A percentile compares a stretch with the other conserved stretches of the same genome.
These are phyloP conservation scores for Cryptococcus sp. DNA, from an alignment of 1,284 basidiomycete genomes.

Conservation along the genomic window DNA sequence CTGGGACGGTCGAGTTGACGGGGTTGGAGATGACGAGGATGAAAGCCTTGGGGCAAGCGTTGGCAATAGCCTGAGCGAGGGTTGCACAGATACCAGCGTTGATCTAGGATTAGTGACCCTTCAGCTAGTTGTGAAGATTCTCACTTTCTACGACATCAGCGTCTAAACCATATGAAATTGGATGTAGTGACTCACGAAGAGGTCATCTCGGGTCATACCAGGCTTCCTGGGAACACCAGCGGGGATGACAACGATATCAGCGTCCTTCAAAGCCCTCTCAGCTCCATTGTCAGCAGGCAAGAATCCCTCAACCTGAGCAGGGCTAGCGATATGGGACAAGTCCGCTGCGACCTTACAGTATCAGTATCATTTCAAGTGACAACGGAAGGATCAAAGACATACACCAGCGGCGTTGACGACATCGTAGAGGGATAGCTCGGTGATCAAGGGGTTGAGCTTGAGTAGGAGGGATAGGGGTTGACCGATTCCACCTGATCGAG, in stretches of 20 bases:
- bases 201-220: slow-evolving; percentile 77
- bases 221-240: slow-evolving; percentile 96
- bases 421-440: slow-evolving; percentile 89
- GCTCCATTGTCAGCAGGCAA: slow-evolving; percentile 47
- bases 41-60: slow-evolving; percentile 82
- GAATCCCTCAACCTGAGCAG: slow-evolving; percentile 64
- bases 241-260: slow-evolving; percentile 85
- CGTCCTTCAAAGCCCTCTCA: slow-evolving; percentile 43
- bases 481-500: slow-evolving; percentile 59
- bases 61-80: slow-evolving; percentile 82
- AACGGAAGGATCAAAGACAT: slow-evolving; percentile 20
- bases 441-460: slow-evolving; percentile 79
- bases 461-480: slow-evolving; percentile 88
- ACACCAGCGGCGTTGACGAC: slow-evolving; percentile 48
- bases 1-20: slow-evolving; percentile 84
- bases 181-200: slow-evolving; percentile 68
- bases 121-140: slow-evolving; percentile 1
- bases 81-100: slow-evolving; percentile 73
- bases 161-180: background rate
- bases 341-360: slow-evolving; percentile 65
- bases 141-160: slow-evolving; percentile 24
- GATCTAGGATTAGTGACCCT: slow-evolving; percentile 22
- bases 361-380: background rate
- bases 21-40: slow-evolving; percentile 94
- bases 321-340: slow-evolving; percentile 88